Evolutionary conservation across 2,329 filamentous ascomycete genomes (phyloP).

Genomic region (Podosphaera aphanis): DNA sequence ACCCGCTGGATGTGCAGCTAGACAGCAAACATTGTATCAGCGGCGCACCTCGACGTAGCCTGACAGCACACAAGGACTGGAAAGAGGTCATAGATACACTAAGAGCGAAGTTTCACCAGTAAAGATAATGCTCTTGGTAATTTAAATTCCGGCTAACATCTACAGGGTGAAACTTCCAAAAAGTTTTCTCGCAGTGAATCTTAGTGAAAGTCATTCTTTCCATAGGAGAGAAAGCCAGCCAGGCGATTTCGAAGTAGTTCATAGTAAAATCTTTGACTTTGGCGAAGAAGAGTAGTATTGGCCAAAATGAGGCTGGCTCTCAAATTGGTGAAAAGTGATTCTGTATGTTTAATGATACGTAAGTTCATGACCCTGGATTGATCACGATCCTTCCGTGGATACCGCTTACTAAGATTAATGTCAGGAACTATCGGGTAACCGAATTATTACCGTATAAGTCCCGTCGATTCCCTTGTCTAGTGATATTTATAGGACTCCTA

Average conservation of each 20-base stretch:
- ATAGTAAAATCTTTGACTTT: neutral
- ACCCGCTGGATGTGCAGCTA: slow-evolving; percentile 85
- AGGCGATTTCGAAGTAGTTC: neutral
- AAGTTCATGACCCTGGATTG: no score
- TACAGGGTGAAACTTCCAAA: slow-evolving; percentile 17
- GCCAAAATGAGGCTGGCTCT: no score
- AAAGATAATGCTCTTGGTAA: slow-evolving; percentile 18
- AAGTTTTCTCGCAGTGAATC: slow-evolving; percentile 17
- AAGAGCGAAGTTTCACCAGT: slow-evolving; percentile 86
- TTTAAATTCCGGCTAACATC: slow-evolving; percentile 2
- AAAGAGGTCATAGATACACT: slow-evolving; percentile 91
- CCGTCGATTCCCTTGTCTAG: no score
- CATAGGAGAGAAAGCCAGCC: slow-evolving; percentile 12
- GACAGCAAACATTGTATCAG: slow-evolving; percentile 94
- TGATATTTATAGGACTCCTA: no score
- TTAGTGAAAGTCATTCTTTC: slow-evolving; percentile 16
- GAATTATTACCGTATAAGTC: no score
- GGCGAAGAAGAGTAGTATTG: neutral
- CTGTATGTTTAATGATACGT: no score
- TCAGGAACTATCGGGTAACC: no score
- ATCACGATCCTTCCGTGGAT: no score
- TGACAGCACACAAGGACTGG: slow-evolving; percentile 87
- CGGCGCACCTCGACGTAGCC: slow-evolving; percentile 66
- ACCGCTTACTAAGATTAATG: no score
- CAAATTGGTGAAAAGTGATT: no score